These are phyloP conservation scores for Backusella circina DNA, from an alignment of 192 early-diverging fungal species.

Conservation along the genomic window DNA sequence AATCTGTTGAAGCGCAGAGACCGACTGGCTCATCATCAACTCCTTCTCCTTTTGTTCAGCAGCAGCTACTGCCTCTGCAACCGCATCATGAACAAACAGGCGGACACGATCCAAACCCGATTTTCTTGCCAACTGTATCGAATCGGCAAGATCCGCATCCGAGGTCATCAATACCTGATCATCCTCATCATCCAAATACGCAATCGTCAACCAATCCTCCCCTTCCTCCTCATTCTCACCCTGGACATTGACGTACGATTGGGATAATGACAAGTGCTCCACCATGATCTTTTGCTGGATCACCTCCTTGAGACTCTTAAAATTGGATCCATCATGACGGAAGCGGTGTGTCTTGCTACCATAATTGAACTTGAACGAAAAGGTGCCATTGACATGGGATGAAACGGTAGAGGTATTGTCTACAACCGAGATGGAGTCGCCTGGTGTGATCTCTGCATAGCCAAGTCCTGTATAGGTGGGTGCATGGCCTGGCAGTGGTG, in stretches of 20 bases:
- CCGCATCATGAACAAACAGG: slow-evolving; percentile 50
- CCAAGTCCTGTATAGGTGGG: slow-evolving; percentile 6
- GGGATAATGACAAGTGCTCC: slow-evolving; percentile 25
- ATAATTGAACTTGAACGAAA: slow-evolving; percentile 59
- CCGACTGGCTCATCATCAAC: background rate
- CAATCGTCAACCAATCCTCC: slow-evolving; percentile 39
- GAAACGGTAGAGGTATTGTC: slow-evolving; percentile 20
- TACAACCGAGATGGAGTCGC: slow-evolving; percentile 19
- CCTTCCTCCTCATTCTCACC: slow-evolving; percentile 30
- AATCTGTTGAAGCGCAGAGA: background rate
- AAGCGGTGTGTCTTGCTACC: slow-evolving; percentile 67
- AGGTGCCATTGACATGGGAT: slow-evolving; percentile 23
- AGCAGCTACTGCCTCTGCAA: background rate
- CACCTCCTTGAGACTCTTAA: slow-evolving; percentile 24
- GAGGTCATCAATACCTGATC: slow-evolving; percentile 75
- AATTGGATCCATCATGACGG: slow-evolving; percentile 33
- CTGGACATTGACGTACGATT: slow-evolving; percentile 15
- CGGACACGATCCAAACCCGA: slow-evolving; percentile 71
- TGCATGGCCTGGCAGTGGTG: slow-evolving; percentile 6
- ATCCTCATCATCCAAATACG: slow-evolving; percentile 87
- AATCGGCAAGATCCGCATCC: slow-evolving; percentile 73
- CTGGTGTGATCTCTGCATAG: slow-evolving; percentile 18
- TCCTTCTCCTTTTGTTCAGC: background rate
- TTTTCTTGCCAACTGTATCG: slow-evolving; percentile 72
- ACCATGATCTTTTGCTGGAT: slow-evolving; percentile 50